Evolutionary conservation across 106 monocot species (phyloP).

Genomic region (Phalaenopsis equestris): DNA sequence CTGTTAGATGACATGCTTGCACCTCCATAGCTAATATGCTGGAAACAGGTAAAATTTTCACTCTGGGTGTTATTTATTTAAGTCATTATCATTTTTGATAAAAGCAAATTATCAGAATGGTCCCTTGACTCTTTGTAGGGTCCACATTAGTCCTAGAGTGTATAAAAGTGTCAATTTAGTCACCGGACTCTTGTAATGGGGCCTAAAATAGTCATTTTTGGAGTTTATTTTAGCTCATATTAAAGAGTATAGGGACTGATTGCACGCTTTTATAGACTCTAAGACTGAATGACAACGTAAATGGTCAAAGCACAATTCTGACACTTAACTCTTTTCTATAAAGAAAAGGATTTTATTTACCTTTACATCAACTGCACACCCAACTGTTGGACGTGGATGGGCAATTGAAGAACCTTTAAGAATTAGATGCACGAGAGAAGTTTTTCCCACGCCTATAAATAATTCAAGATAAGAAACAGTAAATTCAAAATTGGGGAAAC

Average conservation of each 20-base stretch:
- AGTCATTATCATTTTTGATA: neutral
- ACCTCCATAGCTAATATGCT: conserved; percentile 79
- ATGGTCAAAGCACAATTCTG: no score
- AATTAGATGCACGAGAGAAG: conserved; percentile 81
- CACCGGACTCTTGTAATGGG: no score
- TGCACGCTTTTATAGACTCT: no score
- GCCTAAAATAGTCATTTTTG: no score
- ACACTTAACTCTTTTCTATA: no score
- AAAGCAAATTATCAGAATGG: no score
- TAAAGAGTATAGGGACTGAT: no score
- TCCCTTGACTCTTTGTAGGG: no score
- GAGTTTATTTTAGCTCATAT: no score
- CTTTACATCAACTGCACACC: conserved; percentile 69
- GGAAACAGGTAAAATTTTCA: conserved; percentile 2
- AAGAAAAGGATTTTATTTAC: conserved; percentile 22
- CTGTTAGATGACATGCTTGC: conserved; percentile 63
- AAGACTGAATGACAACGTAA: no score
- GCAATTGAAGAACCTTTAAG: conserved; percentile 52
- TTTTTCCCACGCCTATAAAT: conserved; percentile 75
- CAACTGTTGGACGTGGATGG: conserved; percentile 78
- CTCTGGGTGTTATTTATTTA: neutral
- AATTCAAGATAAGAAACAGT: conserved; percentile 3
- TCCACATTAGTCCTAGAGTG: no score
- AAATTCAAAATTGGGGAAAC: neutral
- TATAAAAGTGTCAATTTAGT: no score